Conservation (phyloP, 2,329 filamentous ascomycete species). For the Paramyrothecium roridum region DNA sequence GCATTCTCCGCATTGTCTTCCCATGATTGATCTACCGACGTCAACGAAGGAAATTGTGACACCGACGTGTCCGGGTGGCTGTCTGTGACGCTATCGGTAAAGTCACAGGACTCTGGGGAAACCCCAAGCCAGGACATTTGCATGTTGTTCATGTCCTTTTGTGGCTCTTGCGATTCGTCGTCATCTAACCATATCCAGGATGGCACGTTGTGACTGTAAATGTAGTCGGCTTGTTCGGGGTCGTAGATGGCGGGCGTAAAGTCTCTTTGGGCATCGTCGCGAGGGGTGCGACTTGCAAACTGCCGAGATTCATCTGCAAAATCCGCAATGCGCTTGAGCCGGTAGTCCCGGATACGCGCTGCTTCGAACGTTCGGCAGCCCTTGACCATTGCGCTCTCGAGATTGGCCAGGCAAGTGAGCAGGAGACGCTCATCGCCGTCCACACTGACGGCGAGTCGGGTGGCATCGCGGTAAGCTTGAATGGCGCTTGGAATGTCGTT, state of each 20-base stretch:
- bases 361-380: conserved; percentile 19
- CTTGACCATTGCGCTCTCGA: conserved; percentile 23
- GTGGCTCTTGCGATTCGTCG: neutral
- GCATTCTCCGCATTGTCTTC: neutral
- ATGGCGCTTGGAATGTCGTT: conserved; percentile 23
- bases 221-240: neutral
- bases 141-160: neutral
- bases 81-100: neutral
- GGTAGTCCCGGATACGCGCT: conserved; percentile 19
- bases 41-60: neutral
- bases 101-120: neutral
- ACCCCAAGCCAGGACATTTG: neutral
- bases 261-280: neutral
- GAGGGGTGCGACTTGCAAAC: conserved; percentile 10
- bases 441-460: conserved; percentile 19
- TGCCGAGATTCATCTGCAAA: conserved; percentile 24
- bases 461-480: conserved; percentile 23
- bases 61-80: neutral
- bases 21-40: neutral
- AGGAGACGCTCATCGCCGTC: conserved; percentile 27
- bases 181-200: conserved; percentile 1
- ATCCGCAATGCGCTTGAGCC: conserved; percentile 20
- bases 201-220: neutral
- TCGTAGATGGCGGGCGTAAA: neutral
- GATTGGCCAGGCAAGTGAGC: conserved; percentile 27